These are phyloP conservation scores for Penicillium flavigenum DNA, from an alignment of 495 filamentous ascomycete genomes.

Conservation along the genomic window DNA sequence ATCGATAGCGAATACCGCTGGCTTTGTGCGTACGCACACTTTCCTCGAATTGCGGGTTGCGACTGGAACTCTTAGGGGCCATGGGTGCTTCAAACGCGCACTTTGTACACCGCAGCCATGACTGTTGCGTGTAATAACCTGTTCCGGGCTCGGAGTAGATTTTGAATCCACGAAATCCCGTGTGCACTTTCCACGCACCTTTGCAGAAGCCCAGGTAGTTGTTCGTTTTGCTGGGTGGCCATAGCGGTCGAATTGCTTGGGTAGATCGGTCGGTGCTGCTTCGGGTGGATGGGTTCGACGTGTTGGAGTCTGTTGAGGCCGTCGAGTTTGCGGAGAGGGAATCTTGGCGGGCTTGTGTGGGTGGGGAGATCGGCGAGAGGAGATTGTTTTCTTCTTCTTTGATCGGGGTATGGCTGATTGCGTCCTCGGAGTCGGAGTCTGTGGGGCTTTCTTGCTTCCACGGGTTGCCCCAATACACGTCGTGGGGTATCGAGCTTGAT, in stretches of 20 bases:
- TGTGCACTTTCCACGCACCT: constrained; percentile 48
- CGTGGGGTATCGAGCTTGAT: neutral
- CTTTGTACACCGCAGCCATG: constrained; percentile 42
- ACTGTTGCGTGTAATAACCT: constrained; percentile 32
- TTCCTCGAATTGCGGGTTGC: constrained; percentile 25
- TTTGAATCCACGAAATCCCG: constrained; percentile 39
- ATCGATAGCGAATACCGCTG: constrained; percentile 46
- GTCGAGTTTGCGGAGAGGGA: constrained; percentile 13
- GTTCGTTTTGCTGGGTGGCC: constrained; percentile 42
- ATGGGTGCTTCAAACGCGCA: constrained; percentile 47
- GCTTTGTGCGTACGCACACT: constrained; percentile 26
- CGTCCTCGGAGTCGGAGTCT: neutral
- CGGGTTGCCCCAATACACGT: neutral
- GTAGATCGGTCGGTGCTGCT: neutral
- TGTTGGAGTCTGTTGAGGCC: constrained; percentile 16
- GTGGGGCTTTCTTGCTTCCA: constrained; percentile 1
- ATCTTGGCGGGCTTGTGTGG: neutral
- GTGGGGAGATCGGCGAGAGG: constrained; percentile 3
- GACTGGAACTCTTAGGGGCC: neutral
- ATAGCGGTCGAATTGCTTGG: constrained; percentile 5
- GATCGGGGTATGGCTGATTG: neutral
- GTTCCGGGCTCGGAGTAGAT: constrained; percentile 35
- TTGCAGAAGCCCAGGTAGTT: constrained; percentile 53
- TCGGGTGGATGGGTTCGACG: constrained; percentile 6
- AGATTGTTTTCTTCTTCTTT: neutral